A percentile compares a stretch with the other conserved stretches of the same genome.
Evolutionary conservation across 2,329 filamentous ascomycete species (phyloP).

Genomic region (Colletotrichum tamarilloi): DNA sequence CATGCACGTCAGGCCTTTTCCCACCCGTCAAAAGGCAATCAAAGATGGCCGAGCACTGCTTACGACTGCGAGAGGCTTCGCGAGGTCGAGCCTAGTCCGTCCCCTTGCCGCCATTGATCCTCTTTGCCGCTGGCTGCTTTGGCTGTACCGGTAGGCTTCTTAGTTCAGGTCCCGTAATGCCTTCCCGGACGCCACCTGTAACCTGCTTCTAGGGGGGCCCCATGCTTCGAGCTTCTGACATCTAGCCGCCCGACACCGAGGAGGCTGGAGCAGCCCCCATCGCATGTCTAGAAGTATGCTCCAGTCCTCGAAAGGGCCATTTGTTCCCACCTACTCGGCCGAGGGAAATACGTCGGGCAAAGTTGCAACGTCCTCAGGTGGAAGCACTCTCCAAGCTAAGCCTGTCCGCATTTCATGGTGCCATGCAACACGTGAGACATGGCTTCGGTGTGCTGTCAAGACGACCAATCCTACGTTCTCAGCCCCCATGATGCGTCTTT

Average conservation of each 20-base stretch:
- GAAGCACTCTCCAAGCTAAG: constrained; percentile 4
- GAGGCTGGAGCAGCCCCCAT: neutral
- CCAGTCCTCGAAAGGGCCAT: neutral
- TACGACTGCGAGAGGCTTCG: neutral
- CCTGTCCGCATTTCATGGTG: constrained; percentile 16
- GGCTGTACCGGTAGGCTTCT: constrained; percentile 5
- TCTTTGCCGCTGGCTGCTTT: constrained; percentile 11
- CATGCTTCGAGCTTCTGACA: neutral
- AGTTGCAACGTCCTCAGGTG: neutral
- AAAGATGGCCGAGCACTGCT: neutral
- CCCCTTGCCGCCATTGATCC: neutral
- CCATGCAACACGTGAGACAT: constrained; percentile 22
- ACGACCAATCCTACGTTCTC: constrained; percentile 11
- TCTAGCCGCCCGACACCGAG: constrained; percentile 1
- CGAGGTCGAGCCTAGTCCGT: neutral
- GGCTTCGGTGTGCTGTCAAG: constrained; percentile 24
- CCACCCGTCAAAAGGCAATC: neutral
- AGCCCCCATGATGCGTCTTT: constrained; percentile 8
- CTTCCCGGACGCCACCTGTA: constrained; percentile 8
- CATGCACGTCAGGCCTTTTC: constrained; percentile 21
- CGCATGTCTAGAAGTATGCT: neutral
- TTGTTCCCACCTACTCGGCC: constrained; percentile 23
- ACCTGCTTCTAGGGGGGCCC: neutral
- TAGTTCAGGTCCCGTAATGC: constrained; percentile 9
- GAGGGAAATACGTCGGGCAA: neutral